Conservation (phyloP, 2,329 filamentous ascomycete genomes). For the Trichoderma asperellum region DNA sequence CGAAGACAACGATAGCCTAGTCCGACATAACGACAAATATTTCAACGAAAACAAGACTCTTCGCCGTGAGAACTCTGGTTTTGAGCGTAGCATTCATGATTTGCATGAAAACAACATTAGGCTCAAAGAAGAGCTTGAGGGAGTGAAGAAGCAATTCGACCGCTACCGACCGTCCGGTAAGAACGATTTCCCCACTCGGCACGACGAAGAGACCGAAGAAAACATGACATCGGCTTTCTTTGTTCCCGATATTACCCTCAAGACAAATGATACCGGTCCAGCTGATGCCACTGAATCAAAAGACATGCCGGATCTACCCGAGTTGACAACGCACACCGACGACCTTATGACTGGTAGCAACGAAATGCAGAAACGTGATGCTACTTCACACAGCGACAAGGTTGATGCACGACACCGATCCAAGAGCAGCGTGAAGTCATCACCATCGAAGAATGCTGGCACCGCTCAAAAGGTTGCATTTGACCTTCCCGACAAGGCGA, state of each 20-base stretch:
- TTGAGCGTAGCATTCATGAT: conserved; percentile 51
- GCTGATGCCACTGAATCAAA: conserved; percentile 41
- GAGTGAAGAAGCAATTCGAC: conserved; percentile 51
- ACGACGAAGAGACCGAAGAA: conserved; percentile 49
- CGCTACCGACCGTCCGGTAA: conserved; percentile 46
- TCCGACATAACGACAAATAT: conserved; percentile 59
- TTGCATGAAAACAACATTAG: conserved; percentile 53
- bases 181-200: conserved; percentile 42
- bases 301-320: conserved; percentile 38
- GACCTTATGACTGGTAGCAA: conserved; percentile 37
- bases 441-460: conserved; percentile 33
- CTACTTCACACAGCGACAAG: conserved; percentile 38
- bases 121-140: conserved; percentile 53
- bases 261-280: conserved; percentile 44
- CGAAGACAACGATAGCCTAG: conserved; percentile 57
- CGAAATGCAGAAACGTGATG: conserved; percentile 39
- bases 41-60: conserved; percentile 58
- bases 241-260: conserved; percentile 61
- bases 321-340: conserved; percentile 42
- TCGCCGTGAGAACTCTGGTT: conserved; percentile 52
- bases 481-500: conserved; percentile 45
- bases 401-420: conserved; percentile 33
- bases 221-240: conserved; percentile 65
- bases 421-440: conserved; percentile 37
- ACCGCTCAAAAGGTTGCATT: conserved; percentile 48